phyloP scores from a whole-genome alignment of 192 early-diverging fungal genomes.

The Coemansia biformis region DNA sequence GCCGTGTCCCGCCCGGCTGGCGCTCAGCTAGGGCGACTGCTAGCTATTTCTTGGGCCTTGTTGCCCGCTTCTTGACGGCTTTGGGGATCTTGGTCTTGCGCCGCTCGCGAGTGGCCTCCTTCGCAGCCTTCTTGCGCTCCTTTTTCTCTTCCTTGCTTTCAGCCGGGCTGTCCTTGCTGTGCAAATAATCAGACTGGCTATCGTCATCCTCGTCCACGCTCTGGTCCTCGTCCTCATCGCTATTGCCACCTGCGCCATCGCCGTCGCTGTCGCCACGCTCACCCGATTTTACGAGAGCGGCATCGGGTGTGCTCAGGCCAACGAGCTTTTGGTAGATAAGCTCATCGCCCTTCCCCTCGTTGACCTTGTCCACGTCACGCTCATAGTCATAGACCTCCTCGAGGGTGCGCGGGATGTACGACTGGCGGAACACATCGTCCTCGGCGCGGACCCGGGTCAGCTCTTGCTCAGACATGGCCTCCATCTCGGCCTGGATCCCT shows the following conservation, averaged over 20 bases:
- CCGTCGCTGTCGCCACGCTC: slow-evolving; percentile 33
- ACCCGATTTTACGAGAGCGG: too few species aligned
- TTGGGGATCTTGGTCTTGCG: slow-evolving; percentile 94
- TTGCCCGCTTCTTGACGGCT: slow-evolving; percentile 82
- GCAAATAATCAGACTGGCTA: slow-evolving; percentile 26
- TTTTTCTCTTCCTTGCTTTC: slow-evolving; percentile 89
- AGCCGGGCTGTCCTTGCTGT: slow-evolving; percentile 50
- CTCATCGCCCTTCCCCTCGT: slow-evolving; percentile 67
- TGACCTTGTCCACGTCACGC: slow-evolving; percentile 69
- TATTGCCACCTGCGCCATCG: background rate
- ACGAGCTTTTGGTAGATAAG: slow-evolving; percentile 51
- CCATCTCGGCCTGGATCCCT: slow-evolving; percentile 52
- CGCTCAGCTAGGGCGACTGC: too few species aligned
- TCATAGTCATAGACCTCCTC: slow-evolving; percentile 88
- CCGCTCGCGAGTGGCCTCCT: slow-evolving; percentile 87
- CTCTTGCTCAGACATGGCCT: slow-evolving; percentile 40
- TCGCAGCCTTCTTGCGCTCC: slow-evolving; percentile 77
- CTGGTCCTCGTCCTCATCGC: background rate
- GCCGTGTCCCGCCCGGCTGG: slow-evolving; percentile 64
- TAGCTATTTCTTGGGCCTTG: slow-evolving; percentile 4
- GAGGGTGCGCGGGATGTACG: slow-evolving; percentile 86
- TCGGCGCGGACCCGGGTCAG: slow-evolving; percentile 58
- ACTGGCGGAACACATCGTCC: slow-evolving; percentile 87
- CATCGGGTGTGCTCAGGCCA: slow-evolving; percentile 42
- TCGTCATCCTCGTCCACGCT: slow-evolving; percentile 24